Conservation (phyloP, 2,329 filamentous ascomycete species). For the Beauveria medogensis region DNA sequence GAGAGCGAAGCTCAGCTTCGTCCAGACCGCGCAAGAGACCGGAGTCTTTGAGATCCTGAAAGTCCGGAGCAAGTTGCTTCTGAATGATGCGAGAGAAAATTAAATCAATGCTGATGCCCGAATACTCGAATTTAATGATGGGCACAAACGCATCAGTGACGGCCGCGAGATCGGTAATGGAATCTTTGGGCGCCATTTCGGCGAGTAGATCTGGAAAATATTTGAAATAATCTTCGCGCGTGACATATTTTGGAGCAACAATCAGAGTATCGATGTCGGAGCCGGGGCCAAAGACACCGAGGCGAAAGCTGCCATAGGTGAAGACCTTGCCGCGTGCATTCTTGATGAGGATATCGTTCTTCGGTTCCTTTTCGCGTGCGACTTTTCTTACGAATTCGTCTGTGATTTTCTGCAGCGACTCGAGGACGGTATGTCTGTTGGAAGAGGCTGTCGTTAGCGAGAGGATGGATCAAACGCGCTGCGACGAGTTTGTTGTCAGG, state of each 20-base stretch:
- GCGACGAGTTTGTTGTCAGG: neutral
- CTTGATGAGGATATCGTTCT: constrained; percentile 70
- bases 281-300: constrained; percentile 89
- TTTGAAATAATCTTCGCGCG: constrained; percentile 84
- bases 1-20: constrained; percentile 75
- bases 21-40: constrained; percentile 77
- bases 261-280: constrained; percentile 98
- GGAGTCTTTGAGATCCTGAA: constrained; percentile 71
- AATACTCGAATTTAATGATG: constrained; percentile 93
- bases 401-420: constrained; percentile 69
- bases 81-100: constrained; percentile 74
- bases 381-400: constrained; percentile 82
- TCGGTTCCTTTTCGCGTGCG: constrained; percentile 59
- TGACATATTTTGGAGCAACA: constrained; percentile 82
- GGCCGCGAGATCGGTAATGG: constrained; percentile 75
- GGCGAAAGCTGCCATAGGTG: constrained; percentile 89
- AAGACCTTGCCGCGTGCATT: constrained; percentile 88
- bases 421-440: constrained; percentile 60
- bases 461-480: neutral
- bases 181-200: constrained; percentile 65
- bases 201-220: constrained; percentile 75
- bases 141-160: constrained; percentile 91
- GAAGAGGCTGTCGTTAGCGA: neutral
- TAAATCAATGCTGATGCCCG: constrained; percentile 87
- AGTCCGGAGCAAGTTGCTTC: constrained; percentile 58